These are phyloP conservation scores for Ganoderma resinaceum DNA, from an alignment of 1,284 basidiomycete genomes.

Conservation along the genomic window DNA sequence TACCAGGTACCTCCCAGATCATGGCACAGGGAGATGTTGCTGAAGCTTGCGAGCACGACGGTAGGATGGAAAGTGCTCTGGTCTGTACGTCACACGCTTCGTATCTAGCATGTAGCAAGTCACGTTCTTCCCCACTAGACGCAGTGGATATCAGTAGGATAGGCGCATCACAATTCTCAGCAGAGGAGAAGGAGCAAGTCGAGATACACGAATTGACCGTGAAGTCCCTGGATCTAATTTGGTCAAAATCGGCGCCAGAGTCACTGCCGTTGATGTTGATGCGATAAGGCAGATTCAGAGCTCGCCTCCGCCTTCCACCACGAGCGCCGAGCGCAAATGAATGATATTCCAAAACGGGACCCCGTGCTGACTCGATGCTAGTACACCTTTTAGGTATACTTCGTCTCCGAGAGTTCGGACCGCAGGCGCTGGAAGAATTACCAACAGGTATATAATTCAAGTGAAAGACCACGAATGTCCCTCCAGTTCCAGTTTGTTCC, in stretches of 20 bases:
- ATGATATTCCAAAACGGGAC: not conserved
- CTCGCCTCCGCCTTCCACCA: not conserved
- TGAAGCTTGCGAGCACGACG: not conserved
- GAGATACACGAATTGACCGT: not conserved
- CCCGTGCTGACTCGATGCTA: not conserved
- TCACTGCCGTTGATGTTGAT: not conserved
- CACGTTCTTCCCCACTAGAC: not conserved
- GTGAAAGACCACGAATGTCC: not conserved
- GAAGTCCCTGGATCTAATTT: no score
- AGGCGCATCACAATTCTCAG: not conserved
- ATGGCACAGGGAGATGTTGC: not conserved
- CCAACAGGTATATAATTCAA: not conserved
- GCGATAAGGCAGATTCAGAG: not conserved
- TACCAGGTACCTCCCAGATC: conserved; percentile 1
- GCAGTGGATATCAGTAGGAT: not conserved
- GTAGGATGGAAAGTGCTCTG: not conserved
- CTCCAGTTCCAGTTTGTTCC: not conserved
- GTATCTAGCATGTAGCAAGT: not conserved
- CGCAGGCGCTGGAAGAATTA: not conserved
- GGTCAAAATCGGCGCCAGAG: no score
- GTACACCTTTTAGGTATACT: not conserved
- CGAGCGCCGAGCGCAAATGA: no score
- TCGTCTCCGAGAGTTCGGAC: not conserved
- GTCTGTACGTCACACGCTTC: not conserved
- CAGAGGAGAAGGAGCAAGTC: no score